Conservation (phyloP, 108 stramenopile species). For the Nitzschia sp. region DNA sequence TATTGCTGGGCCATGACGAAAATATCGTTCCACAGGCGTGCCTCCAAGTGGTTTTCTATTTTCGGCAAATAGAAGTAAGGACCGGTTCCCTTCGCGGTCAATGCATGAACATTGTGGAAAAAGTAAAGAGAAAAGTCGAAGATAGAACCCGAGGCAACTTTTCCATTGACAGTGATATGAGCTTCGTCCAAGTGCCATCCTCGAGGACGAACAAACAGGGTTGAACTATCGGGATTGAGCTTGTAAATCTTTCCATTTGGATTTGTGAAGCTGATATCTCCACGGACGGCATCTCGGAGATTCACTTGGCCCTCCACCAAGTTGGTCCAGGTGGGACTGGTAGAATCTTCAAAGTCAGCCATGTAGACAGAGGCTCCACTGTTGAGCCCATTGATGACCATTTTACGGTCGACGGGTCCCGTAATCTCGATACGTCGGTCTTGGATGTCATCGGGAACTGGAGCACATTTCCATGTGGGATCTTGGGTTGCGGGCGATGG, state of each 20-base stretch:
- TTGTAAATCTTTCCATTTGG: slow-evolving; percentile 85
- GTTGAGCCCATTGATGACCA: slow-evolving; percentile 96
- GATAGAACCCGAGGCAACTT: slow-evolving; percentile 77
- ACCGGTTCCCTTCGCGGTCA: slow-evolving; percentile 71
- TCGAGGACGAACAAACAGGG: slow-evolving; percentile 87
- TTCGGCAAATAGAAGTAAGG: slow-evolving; percentile 94
- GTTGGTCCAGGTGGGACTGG: slow-evolving; percentile 84
- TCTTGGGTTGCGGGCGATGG: slow-evolving; percentile 55
- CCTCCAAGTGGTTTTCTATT: slow-evolving; percentile 87
- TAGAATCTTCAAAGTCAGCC: slow-evolving; percentile 95
- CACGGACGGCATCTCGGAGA: slow-evolving; percentile 86
- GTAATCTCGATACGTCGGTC: slow-evolving; percentile 94
- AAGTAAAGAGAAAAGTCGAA: slow-evolving; percentile 94
- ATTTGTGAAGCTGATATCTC: slow-evolving; percentile 86
- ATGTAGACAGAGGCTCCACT: slow-evolving; percentile 88
- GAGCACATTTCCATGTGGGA: slow-evolving; percentile 82
- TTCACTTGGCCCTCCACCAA: slow-evolving; percentile 90
- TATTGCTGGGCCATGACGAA: slow-evolving; percentile 81
- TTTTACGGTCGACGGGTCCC: slow-evolving; percentile 89
- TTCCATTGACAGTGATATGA: slow-evolving; percentile 86
- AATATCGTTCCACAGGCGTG: slow-evolving; percentile 93
- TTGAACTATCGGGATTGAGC: slow-evolving; percentile 61
- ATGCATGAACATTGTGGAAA: slow-evolving; percentile 82
- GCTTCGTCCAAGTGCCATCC: slow-evolving; percentile 95
- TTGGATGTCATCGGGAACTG: slow-evolving; percentile 75